Percentiles rank a stretch among this genome's conserved stretches.
Evolutionary conservation across 306 rosid genomes (phyloP).

Genomic region (Quercus agrifolia): DNA sequence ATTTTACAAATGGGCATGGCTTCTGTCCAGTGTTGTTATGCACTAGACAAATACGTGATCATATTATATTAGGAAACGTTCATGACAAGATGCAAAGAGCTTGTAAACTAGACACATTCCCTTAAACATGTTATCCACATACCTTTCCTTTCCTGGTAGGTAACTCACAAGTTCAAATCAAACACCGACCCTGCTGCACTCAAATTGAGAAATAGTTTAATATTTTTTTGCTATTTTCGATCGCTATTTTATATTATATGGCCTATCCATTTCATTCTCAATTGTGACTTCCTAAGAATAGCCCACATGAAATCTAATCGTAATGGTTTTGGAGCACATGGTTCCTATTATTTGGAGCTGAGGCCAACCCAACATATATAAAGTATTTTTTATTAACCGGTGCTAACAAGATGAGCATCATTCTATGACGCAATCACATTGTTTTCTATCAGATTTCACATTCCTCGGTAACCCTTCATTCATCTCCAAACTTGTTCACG

Average conservation of each 20-base stretch:
- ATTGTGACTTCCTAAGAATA: conserved; percentile 20
- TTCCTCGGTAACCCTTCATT: conserved; percentile 3
- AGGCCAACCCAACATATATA: conserved; percentile 13
- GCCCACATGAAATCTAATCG: conserved; percentile 60
- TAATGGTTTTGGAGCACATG: conserved; percentile 47
- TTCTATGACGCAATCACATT: conserved; percentile 12
- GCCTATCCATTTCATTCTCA: conserved; percentile 8
- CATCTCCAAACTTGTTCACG: conserved; percentile 9
- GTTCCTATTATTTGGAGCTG: conserved; percentile 32
- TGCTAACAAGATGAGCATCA: conserved; percentile 11
- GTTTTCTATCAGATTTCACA: conserved; percentile 17
- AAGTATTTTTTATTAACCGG: conserved; percentile 7
- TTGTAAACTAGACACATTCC: conserved; percentile 18
- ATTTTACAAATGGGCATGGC: too few relatives aligned
- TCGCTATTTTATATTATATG: background rate
- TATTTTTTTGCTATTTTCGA: conserved; percentile 1
- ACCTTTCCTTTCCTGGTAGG: conserved; percentile 6
- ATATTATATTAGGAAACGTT: background rate
- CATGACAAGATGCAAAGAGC: background rate
- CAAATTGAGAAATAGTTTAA: conserved; percentile 13
- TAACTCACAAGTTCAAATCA: conserved; percentile 6
- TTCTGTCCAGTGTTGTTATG: too few relatives aligned
- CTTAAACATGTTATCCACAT: background rate
- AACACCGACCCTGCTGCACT: conserved; percentile 16
- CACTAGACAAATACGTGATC: too few relatives aligned